Percentiles rank a stretch among this genome's conserved stretches.
Evolutionary conservation across 177 flowering plant genomes (phyloP).

Genomic region (Vitis hybrid): DNA sequence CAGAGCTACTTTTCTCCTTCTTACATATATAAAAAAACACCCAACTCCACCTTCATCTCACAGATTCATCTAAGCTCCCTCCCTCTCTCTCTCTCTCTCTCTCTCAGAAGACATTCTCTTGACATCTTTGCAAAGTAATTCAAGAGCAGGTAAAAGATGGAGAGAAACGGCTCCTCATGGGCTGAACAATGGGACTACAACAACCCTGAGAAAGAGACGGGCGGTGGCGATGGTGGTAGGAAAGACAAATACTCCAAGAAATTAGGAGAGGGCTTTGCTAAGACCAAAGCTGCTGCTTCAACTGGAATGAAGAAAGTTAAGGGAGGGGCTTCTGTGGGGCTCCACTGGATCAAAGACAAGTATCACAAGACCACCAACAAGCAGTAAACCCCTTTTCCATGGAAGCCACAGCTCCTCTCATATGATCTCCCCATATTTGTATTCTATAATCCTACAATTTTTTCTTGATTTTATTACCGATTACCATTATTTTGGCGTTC

Average conservation of each 20-base stretch:
- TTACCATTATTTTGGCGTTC: too few species aligned
- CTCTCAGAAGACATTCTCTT: neutral
- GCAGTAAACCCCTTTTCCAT: neutral
- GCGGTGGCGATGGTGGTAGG: constrained; percentile 4
- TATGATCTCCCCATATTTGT: too few species aligned
- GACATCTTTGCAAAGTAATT: neutral
- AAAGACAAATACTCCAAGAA: constrained; percentile 37
- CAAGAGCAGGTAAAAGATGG: too few species aligned
- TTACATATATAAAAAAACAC: neutral
- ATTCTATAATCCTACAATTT: too few species aligned
- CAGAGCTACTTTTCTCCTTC: neutral
- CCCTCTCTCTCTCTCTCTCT: neutral
- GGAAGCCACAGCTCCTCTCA: neutral
- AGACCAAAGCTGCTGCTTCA: constrained; percentile 42
- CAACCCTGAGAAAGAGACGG: constrained; percentile 12
- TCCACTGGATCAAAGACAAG: constrained; percentile 46
- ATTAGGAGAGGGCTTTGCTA: constrained; percentile 35
- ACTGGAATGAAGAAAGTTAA: constrained; percentile 40
- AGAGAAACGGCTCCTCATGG: constrained; percentile 20
- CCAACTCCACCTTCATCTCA: neutral
- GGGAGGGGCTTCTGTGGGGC: constrained; percentile 34
- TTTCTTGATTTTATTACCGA: too few species aligned
- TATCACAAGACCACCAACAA: constrained; percentile 38
- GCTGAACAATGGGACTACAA: constrained; percentile 64
- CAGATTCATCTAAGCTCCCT: neutral